A percentile compares a stretch with the other conserved stretches of the same genome.
These are phyloP conservation scores for Cantharellus anzutake DNA, from an alignment of 768 basidiomycete species.

Conservation along the genomic window DNA sequence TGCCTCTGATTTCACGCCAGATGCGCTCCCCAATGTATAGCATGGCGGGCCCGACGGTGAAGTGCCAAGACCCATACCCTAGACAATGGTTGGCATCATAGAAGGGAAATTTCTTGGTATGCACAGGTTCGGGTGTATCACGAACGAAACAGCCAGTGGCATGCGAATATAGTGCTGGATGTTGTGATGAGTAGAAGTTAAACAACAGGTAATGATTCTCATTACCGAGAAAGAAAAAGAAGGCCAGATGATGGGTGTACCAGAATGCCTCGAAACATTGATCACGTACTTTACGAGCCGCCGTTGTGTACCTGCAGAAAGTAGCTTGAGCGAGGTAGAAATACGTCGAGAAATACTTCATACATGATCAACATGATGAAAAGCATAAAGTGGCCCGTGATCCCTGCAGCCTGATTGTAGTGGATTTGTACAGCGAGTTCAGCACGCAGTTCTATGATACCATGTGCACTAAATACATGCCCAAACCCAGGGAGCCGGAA, in stretches of 20 bases:
- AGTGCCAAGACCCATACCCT: slow-evolving; percentile 13
- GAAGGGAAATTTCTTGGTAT: slow-evolving; percentile 81
- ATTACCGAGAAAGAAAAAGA: slow-evolving; percentile 85
- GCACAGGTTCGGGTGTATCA: slow-evolving; percentile 68
- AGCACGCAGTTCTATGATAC: not conserved
- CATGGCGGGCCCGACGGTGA: not conserved
- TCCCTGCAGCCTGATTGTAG: not conserved
- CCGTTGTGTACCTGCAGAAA: not conserved
- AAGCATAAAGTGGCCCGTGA: not conserved
- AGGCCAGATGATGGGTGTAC: slow-evolving; percentile 79
- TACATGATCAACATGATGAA: not conserved
- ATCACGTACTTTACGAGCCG: not conserved
- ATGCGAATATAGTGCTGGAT: not conserved
- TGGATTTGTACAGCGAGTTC: not conserved
- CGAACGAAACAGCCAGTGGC: slow-evolving; percentile 27
- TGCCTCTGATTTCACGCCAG: not conserved
- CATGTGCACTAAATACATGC: not conserved
- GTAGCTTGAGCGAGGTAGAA: not conserved
- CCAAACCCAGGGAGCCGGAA: not conserved
- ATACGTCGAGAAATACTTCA: not conserved
- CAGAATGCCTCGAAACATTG: slow-evolving; percentile 31
- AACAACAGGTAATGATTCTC: slow-evolving; percentile 51
- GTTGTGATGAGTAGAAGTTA: slow-evolving; percentile 81
- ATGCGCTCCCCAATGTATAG: not conserved
- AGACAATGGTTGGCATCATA: not conserved